phyloP scores from a whole-genome alignment of 2,329 filamentous ascomycete genomes.

The Phaeophleospora eucalypticola region DNA sequence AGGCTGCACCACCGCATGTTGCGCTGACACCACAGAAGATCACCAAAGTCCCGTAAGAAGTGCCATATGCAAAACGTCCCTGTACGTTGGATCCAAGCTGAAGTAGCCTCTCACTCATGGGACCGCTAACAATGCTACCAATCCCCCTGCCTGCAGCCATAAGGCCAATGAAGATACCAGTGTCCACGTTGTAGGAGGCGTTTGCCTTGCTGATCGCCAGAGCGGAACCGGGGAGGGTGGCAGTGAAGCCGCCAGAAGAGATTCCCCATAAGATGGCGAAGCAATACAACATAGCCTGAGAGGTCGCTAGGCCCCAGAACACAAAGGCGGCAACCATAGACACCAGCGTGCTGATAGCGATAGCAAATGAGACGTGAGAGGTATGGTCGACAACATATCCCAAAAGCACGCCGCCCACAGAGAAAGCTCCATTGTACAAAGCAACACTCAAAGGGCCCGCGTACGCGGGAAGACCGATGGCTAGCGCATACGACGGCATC shows the following conservation, averaged over 20 bases:
- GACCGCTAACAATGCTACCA: conserved; percentile 49
- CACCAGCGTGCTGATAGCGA: conserved; percentile 36
- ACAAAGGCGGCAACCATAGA: conserved; percentile 38
- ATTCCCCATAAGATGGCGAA: conserved; percentile 43
- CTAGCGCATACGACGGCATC: conserved; percentile 39
- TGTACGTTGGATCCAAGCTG: conserved; percentile 36
- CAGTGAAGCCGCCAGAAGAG: conserved; percentile 39
- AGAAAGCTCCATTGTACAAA: conserved; percentile 38
- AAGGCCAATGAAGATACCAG: conserved; percentile 47
- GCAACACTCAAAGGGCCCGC: conserved; percentile 38
- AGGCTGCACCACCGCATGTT: conserved; percentile 26
- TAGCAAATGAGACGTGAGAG: conserved; percentile 35
- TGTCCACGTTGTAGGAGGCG: conserved; percentile 34
- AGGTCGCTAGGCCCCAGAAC: conserved; percentile 46
- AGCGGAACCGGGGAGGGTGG: conserved; percentile 32
- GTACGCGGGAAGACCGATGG: conserved; percentile 34
- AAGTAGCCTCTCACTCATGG: conserved; percentile 47
- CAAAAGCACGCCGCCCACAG: conserved; percentile 37
- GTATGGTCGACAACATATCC: conserved; percentile 38
- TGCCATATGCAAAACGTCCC: conserved; percentile 40
- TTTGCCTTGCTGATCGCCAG: conserved; percentile 18
- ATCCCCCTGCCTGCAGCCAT: conserved; percentile 49
- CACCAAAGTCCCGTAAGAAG: conserved; percentile 41
- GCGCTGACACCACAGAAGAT: conserved; percentile 42
- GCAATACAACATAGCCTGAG: conserved; percentile 38